phyloP scores from a whole-genome alignment of 192 early-diverging fungal genomes.

The Podila verticillata region DNA sequence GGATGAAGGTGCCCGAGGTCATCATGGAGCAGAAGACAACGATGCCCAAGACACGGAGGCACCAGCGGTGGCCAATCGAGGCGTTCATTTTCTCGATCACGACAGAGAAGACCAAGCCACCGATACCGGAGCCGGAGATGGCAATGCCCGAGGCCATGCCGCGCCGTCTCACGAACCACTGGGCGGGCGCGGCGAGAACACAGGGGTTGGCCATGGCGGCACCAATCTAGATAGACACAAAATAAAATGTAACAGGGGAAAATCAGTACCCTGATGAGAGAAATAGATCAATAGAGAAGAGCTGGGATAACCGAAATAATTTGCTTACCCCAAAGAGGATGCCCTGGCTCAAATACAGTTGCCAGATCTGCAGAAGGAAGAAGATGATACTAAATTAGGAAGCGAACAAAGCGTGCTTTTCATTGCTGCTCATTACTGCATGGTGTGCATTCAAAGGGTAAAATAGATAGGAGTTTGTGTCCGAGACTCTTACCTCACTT shows the following conservation, averaged over 20 bases:
- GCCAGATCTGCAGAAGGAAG: constrained; percentile 41
- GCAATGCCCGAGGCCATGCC: constrained; percentile 79
- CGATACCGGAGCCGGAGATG: constrained; percentile 78
- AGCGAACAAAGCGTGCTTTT: not conserved
- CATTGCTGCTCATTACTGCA: not conserved
- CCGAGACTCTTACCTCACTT: constrained; percentile 29
- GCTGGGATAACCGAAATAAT: not conserved
- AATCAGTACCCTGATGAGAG: not conserved
- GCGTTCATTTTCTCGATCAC: constrained; percentile 67
- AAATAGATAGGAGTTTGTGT: not conserved
- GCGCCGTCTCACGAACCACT: constrained; percentile 74
- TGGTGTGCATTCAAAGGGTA: not conserved
- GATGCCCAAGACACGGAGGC: constrained; percentile 68
- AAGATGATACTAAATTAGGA: not conserved
- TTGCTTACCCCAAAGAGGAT: constrained; percentile 53
- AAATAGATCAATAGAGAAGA: not conserved
- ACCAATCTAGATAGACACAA: constrained; percentile 17
- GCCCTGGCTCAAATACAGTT: constrained; percentile 59
- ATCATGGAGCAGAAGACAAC: constrained; percentile 63
- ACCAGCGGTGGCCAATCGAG: constrained; percentile 67
- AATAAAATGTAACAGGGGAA: not conserved
- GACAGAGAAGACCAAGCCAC: constrained; percentile 73
- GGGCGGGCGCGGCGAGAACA: constrained; percentile 65
- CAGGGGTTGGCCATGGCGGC: constrained; percentile 49
- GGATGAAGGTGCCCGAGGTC: constrained; percentile 40